Conservation (phyloP, 805 yeast species). For the Lipomyces chichibuensis region DNA sequence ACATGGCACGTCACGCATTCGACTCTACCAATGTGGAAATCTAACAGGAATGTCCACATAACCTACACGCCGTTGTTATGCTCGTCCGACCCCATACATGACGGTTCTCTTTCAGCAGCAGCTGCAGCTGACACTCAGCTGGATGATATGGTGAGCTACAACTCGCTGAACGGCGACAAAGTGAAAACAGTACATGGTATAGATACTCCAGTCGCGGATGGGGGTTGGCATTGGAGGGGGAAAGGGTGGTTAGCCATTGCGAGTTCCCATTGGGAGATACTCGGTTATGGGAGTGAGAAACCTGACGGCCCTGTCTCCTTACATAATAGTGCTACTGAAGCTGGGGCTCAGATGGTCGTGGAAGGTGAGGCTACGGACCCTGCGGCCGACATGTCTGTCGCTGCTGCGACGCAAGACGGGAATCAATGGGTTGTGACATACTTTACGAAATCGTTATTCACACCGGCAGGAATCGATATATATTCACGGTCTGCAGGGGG, state of each 20-base stretch:
- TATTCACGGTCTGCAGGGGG: background rate
- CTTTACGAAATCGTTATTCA: background rate
- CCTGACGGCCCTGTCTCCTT: background rate
- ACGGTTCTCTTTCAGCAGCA: background rate
- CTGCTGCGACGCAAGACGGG: background rate
- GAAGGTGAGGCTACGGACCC: background rate
- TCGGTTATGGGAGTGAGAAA: conserved; percentile 1
- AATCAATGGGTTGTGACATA: conserved; percentile 7
- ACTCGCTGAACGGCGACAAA: background rate
- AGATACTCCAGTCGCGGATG: background rate
- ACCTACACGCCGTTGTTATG: conserved; percentile 2
- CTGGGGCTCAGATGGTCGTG: background rate
- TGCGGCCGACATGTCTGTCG: background rate
- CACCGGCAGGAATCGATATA: background rate
- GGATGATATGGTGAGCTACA: background rate
- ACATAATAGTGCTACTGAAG: background rate
- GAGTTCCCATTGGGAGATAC: background rate
- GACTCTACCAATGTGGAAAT: conserved; percentile 11
- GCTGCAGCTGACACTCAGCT: background rate
- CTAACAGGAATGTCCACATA: conserved; percentile 4
- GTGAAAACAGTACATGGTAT: background rate
- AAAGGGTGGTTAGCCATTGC: conserved; percentile 6
- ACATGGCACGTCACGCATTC: conserved; percentile 7
- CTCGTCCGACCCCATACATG: background rate
- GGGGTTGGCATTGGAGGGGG: conserved; percentile 1